Conservation (phyloP, 2,329 filamentous ascomycete species). For the Aureobasidium pullulans region DNA sequence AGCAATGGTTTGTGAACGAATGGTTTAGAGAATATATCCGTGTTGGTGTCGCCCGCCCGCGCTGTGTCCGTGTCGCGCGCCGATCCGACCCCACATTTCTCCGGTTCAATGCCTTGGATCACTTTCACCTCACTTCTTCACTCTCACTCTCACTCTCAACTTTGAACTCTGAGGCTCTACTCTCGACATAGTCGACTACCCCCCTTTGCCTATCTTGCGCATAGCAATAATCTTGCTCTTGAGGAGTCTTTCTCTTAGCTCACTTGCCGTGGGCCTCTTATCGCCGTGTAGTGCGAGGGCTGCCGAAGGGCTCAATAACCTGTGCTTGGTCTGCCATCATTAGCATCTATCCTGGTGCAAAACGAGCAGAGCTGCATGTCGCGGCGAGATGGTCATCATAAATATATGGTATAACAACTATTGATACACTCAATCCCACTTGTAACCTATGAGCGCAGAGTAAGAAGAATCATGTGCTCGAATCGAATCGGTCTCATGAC, state of each 20-base stretch:
- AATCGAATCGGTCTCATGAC: neutral
- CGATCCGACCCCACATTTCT: neutral
- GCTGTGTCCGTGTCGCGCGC: too few species aligned
- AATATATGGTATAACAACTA: neutral
- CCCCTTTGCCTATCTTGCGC: neutral
- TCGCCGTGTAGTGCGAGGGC: conserved; percentile 1
- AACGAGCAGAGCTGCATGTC: neutral
- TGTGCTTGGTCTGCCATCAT: neutral
- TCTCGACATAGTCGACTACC: neutral
- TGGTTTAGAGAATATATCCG: neutral
- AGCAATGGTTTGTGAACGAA: neutral
- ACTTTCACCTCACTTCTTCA: neutral
- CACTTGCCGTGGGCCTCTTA: conserved; percentile 10
- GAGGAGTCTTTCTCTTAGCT: conserved; percentile 13
- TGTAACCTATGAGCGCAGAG: neutral
- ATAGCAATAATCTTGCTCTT: conserved; percentile 8
- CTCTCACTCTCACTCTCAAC: neutral
- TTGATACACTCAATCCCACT: neutral
- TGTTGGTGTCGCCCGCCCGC: neutral
- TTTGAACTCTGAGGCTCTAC: too few species aligned
- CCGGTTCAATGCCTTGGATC: neutral
- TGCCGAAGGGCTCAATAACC: neutral
- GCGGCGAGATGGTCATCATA: neutral
- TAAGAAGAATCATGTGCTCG: neutral
- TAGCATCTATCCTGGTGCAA: neutral